Percentiles rank a stretch among this genome's conserved stretches.
phyloP scores from a whole-genome alignment of 768 basidiomycete genomes.

The Terana coerulea region DNA sequence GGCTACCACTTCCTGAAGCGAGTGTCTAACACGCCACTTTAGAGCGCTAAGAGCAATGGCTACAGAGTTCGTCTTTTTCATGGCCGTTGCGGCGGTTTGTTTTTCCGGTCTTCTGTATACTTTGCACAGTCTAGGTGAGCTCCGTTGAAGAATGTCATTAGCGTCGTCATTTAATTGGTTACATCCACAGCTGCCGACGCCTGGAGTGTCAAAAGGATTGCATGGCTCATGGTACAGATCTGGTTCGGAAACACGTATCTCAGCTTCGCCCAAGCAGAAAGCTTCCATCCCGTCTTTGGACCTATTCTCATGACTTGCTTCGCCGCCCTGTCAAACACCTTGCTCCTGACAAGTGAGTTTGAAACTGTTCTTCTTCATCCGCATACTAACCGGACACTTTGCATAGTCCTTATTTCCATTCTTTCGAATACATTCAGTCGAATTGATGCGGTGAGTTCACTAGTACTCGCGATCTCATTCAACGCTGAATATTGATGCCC shows the following conservation, averaged over 20 bases:
- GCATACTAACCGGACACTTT: neutral
- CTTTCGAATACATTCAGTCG: conserved; percentile 85
- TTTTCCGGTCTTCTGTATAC: conserved; percentile 75
- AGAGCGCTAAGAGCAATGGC: conserved; percentile 85
- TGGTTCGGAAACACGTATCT: conserved; percentile 82
- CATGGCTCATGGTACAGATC: conserved; percentile 84
- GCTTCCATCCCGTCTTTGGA: conserved; percentile 58
- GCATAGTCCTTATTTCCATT: conserved; percentile 74
- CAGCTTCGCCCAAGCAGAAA: conserved; percentile 38
- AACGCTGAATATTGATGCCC: neutral
- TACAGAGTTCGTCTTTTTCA: conserved; percentile 74
- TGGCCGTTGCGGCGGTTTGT: conserved; percentile 70
- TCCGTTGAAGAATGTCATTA: neutral
- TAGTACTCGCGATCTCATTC: neutral
- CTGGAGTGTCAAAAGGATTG: conserved; percentile 49
- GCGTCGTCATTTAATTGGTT: conserved; percentile 20
- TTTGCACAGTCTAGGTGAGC: conserved; percentile 45
- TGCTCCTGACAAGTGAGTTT: conserved; percentile 74
- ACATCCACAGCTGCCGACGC: conserved; percentile 25
- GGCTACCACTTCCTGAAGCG: neutral
- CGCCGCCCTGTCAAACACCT: conserved; percentile 74
- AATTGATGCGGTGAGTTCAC: conserved; percentile 52
- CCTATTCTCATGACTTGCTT: conserved; percentile 78
- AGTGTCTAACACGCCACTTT: conserved; percentile 7
- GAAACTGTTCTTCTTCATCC: conserved; percentile 28